These are phyloP conservation scores for Striga hermonthica DNA, from an alignment of 305 asterid genomes.

Conservation along the genomic window DNA sequence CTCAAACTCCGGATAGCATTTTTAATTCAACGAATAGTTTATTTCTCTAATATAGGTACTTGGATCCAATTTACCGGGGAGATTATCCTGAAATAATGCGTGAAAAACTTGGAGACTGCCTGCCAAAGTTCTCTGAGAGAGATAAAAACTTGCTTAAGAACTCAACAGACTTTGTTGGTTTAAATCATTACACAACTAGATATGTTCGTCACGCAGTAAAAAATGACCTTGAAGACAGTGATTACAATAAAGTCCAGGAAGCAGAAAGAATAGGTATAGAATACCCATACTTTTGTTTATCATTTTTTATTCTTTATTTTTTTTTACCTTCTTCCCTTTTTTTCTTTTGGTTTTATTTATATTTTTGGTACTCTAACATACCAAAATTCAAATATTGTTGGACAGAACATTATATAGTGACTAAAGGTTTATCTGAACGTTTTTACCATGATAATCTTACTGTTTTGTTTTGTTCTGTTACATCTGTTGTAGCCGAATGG, in stretches of 20 bases:
- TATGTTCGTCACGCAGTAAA: slow-evolving; percentile 46
- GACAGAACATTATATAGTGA: neutral
- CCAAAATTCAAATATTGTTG: neutral
- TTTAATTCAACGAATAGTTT: no score
- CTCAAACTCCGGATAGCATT: no score
- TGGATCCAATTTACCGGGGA: slow-evolving; percentile 56
- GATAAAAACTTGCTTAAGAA: slow-evolving; percentile 46
- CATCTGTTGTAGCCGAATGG: slow-evolving; percentile 53
- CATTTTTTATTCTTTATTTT: no score
- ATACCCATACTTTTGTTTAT: slow-evolving; percentile 12
- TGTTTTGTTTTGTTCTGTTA: slow-evolving; percentile 24
- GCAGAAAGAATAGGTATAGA: slow-evolving; percentile 50
- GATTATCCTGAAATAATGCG: slow-evolving; percentile 59
- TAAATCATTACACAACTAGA: slow-evolving; percentile 57
- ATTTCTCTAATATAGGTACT: slow-evolving; percentile 40
- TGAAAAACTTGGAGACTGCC: slow-evolving; percentile 45
- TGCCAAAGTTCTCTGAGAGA: slow-evolving; percentile 50
- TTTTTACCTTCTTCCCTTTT: no score
- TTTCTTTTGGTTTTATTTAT: no score
- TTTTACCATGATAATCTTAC: slow-evolving; percentile 1
- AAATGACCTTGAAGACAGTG: slow-evolving; percentile 37
- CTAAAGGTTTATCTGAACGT: neutral
- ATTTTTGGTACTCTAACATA: neutral
- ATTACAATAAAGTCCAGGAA: slow-evolving; percentile 48
- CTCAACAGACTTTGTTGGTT: slow-evolving; percentile 54